Evolutionary conservation across 2,329 filamentous ascomycete genomes (phyloP).

Genomic region (Sporothrix globosa): DNA sequence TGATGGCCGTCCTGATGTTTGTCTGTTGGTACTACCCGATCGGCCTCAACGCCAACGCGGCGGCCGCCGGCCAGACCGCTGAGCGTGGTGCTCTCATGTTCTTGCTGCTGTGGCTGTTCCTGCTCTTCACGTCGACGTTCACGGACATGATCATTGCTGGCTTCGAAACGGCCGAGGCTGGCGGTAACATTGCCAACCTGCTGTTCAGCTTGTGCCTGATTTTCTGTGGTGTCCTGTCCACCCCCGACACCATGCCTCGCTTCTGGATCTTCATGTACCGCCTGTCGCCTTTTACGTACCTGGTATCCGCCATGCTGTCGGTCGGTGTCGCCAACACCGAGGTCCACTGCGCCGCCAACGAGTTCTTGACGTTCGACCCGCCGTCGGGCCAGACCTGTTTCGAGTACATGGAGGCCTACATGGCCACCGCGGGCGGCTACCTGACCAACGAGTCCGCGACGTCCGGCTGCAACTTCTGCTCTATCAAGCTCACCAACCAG

Average conservation of each 20-base stretch:
- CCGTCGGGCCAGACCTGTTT: constrained; percentile 60
- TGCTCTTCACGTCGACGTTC: constrained; percentile 73
- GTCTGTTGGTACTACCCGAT: constrained; percentile 84
- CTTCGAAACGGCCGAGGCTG: constrained; percentile 69
- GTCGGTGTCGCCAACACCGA: constrained; percentile 68
- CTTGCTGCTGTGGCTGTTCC: constrained; percentile 75
- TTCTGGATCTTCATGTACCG: constrained; percentile 88
- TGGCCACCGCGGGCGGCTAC: constrained; percentile 54
- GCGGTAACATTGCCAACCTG: constrained; percentile 64
- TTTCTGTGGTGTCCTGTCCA: constrained; percentile 66
- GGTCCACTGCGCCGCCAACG: constrained; percentile 69
- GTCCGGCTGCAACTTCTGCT: constrained; percentile 59
- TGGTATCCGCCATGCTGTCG: constrained; percentile 72
- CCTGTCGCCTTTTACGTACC: constrained; percentile 79
- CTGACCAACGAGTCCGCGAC: constrained; percentile 56
- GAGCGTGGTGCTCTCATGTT: constrained; percentile 80
- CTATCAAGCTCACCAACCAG: constrained; percentile 55
- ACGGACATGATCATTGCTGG: constrained; percentile 74
- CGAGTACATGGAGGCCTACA: constrained; percentile 60
- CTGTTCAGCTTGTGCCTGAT: constrained; percentile 61
- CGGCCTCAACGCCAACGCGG: constrained; percentile 72
- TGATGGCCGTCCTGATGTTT: constrained; percentile 66
- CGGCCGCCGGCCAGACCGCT: constrained; percentile 60
- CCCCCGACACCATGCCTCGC: constrained; percentile 60
- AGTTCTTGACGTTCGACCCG: constrained; percentile 69